Evolutionary conservation across 2,329 filamentous ascomycete genomes (phyloP).

Genomic region (Claviceps pusilla): DNA sequence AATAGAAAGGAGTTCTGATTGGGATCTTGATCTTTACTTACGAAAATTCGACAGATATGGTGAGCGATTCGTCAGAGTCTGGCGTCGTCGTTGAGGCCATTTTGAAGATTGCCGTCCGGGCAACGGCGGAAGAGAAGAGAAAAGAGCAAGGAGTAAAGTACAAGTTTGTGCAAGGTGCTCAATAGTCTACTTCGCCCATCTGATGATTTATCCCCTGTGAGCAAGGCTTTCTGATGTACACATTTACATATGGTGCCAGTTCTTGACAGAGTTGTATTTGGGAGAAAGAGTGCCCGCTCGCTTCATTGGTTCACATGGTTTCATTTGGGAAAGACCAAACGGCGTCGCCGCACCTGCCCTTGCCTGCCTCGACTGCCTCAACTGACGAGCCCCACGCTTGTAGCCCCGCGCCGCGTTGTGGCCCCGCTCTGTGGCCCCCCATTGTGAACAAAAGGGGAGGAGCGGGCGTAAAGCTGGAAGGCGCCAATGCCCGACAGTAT

Average conservation of each 20-base stretch:
- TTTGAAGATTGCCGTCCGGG: neutral
- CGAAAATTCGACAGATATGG: slow-evolving; percentile 59
- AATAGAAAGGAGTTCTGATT: neutral
- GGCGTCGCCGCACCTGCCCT: neutral
- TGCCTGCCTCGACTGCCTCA: neutral
- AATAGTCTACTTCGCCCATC: neutral
- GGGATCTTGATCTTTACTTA: slow-evolving; percentile 16
- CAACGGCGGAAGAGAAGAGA: neutral
- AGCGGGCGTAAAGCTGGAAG: neutral
- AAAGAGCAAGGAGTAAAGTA: neutral
- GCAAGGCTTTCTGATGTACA: neutral
- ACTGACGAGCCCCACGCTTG: neutral
- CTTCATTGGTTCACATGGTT: neutral
- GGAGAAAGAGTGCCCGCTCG: neutral
- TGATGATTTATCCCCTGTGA: neutral
- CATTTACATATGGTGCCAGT: neutral
- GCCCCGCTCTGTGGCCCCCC: too few species aligned
- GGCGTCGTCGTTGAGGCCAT: neutral
- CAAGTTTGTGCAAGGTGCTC: neutral
- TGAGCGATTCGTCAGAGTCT: slow-evolving; percentile 22
- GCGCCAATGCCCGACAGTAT: neutral
- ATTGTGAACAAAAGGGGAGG: neutral
- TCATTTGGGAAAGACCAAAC: neutral
- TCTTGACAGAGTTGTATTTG: neutral
- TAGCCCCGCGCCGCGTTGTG: too few species aligned